Evolutionary conservation across 371 early-diverging fungal genomes (phyloP).

Genomic region (Polyrhizophydium stewartii): DNA sequence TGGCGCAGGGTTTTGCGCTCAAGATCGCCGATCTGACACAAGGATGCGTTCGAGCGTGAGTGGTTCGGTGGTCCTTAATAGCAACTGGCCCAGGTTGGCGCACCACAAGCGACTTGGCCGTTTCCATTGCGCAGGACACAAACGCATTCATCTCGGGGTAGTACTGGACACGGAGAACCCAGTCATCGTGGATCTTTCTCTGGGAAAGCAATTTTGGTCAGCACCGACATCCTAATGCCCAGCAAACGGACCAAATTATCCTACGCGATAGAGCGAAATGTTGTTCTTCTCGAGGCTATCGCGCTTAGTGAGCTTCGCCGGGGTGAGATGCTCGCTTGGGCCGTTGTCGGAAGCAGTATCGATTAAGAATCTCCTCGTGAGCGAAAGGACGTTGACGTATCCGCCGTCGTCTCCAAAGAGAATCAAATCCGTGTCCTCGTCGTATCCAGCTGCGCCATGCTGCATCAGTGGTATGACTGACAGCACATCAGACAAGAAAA

Average conservation of each 20-base stretch:
- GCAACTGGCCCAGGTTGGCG: no score
- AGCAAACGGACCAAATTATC: neutral
- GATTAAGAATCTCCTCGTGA: slow-evolving; percentile 40
- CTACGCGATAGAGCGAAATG: slow-evolving; percentile 37
- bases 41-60: no score
- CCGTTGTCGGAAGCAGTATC: slow-evolving; percentile 35
- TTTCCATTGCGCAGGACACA: slow-evolving; percentile 45
- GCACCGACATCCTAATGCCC: neutral
- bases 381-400: slow-evolving; percentile 44
- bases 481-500: no score
- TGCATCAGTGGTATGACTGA: no score
- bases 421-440: slow-evolving; percentile 43
- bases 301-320: slow-evolving; percentile 33
- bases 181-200: slow-evolving; percentile 48
- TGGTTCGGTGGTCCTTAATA: neutral
- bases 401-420: slow-evolving; percentile 55
- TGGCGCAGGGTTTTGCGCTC: slow-evolving; percentile 43
- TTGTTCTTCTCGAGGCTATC: slow-evolving; percentile 38
- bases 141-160: slow-evolving; percentile 52
- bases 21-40: slow-evolving; percentile 37
- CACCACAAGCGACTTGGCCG: slow-evolving; percentile 32
- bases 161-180: slow-evolving; percentile 50
- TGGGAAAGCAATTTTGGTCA: neutral
- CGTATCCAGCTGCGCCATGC: slow-evolving; percentile 35
- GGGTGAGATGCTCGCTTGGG: slow-evolving; percentile 29